Base-by-base conservation (phyloP, 495 filamentous ascomycete species). In the Penicillium soppii region DNA sequence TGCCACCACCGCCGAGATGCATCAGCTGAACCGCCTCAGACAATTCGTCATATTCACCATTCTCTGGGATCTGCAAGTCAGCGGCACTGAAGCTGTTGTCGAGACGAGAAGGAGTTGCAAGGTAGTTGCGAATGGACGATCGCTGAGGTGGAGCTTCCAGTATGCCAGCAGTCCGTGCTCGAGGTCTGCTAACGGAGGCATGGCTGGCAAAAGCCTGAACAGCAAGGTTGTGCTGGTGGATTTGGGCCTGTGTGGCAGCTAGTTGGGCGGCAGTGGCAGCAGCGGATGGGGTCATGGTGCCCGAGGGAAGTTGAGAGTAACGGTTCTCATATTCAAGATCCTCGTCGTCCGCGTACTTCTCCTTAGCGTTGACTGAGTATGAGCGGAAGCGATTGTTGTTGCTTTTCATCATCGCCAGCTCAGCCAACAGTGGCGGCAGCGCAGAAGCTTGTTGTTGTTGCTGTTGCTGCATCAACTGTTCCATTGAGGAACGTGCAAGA, bases 321-420 rank as follows among this genome's bases (percentile, higher is more conserved):
- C 69, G 65, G 51, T 58, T 72, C 44, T 76, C 74, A 50, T 90
- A 85, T 33, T 91, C 90, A 15, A 95, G 87, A 20, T 97, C 92
- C 53, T 96, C 91, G 49, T 95, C 91, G 61, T 88, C 86, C 0
- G 88, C 94, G 61, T 97, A 97, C 70, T 95, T 96, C 66, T 97
- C 94, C 68, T 95, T 97, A 33, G 95, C 94, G 68, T 98, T 97
- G 40, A 98, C 94, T 17, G 94, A 98, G 66, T 96, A 97, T 23
- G 94, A 98, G 15, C 94, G 84, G 70, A 97, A 91, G 38, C 94
- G 82, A 68, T 88, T 97, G 46, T 87, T 80, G 52, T 84, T n/a
- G n/a, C n/a, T 90, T 67, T 87, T 89, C 54, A 83, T 85, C 58
- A 89, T 82, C 40, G 83, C 83, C 59, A 94, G 73, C 52, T 89